Evolutionary conservation across 2,329 filamentous ascomycete species (phyloP).

Genomic region (Aspergillus sp.): DNA sequence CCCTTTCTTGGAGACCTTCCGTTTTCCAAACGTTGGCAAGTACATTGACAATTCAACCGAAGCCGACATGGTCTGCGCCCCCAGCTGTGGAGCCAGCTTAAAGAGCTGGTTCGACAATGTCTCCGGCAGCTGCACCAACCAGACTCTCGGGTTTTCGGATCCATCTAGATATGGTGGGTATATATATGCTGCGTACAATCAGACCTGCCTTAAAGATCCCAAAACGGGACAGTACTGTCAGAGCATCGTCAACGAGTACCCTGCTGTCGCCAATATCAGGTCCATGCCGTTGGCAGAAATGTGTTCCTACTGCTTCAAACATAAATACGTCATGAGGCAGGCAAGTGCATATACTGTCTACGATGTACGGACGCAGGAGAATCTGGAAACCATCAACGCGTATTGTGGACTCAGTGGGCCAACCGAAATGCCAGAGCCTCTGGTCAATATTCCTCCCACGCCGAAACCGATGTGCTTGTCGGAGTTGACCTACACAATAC

Average conservation of each 20-base stretch:
- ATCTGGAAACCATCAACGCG: not conserved
- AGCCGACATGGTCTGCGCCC: constrained; percentile 15
- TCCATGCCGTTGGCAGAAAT: constrained; percentile 4
- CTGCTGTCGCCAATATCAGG: not conserved
- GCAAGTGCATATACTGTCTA: constrained; percentile 22
- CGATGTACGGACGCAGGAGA: constrained; percentile 6
- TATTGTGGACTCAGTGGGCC: not conserved
- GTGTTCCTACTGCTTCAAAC: constrained; percentile 22
- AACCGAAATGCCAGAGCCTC: not conserved
- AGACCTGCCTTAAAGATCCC: constrained; percentile 13
- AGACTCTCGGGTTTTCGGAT: constrained; percentile 1
- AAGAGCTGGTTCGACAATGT: constrained; percentile 14
- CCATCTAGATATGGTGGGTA: constrained; percentile 13
- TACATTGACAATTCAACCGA: constrained; percentile 11
- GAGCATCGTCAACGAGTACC: constrained; percentile 1
- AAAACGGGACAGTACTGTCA: constrained; percentile 16
- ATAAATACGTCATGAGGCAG: constrained; percentile 25
- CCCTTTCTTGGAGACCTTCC: not conserved
- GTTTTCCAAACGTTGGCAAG: not conserved
- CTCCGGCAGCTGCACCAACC: constrained; percentile 4
- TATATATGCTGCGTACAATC: constrained; percentile 7
- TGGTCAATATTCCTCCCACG: not conserved
- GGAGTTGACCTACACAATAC: not conserved
- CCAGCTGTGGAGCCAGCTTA: constrained; percentile 9
- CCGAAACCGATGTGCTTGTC: constrained; percentile 3